Evolutionary conservation across 2,329 filamentous ascomycete species (phyloP), one percentile per base, ranked within the genome.

Genomic region (Botrytis fragariae): DNA sequence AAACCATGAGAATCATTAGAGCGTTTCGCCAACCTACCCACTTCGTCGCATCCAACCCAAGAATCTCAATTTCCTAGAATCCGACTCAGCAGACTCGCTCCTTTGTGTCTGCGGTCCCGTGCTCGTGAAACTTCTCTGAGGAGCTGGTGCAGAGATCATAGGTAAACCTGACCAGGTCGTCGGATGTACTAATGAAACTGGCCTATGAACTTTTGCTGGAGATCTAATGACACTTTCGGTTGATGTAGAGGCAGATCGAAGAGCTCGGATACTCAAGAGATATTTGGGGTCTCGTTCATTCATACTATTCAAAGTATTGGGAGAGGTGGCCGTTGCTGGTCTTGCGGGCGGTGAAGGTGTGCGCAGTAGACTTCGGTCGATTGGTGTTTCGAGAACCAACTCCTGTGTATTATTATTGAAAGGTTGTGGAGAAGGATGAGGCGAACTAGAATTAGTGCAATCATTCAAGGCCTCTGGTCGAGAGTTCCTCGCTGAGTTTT

Each of bases 271-370:
- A 3, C 75, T 75, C 7, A 73, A 59, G 12, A 76, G 59, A 39
- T 75, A 78, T 42, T 75, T 75, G 7, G 77, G 77, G 72, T 78
- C 77, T 48, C 71, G 71, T 59, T 78, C 77, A 32, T 78, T 78
- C 57, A 76, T 57, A 25, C 67, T 68, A 37, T 78, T 78, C 61
- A 77, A 72, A 9, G 75, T 74, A 32, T 78, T 75, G 48, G 76
- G 77, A 5, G 76, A 74, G 16, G 62, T 45, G 18, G 29, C 72
- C 61, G 69, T 32, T 59, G 57, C 37, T 59, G 39, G 10, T 42
- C 37, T 22, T n/a, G 71, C 16, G 1, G n/a, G 54, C 54, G 62
- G 71, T 61, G 69, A 73, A 39, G 73, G 73, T n/a, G 72, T 72
- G 37, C 42, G 71, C 4, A 42, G 57, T 16, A 25, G 61, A 44